Percentiles rank a stretch among this genome's conserved stretches.
Conservation (phyloP, 202 grass and related monocot genomes). For the Dendrocalamus latiflorus region DNA sequence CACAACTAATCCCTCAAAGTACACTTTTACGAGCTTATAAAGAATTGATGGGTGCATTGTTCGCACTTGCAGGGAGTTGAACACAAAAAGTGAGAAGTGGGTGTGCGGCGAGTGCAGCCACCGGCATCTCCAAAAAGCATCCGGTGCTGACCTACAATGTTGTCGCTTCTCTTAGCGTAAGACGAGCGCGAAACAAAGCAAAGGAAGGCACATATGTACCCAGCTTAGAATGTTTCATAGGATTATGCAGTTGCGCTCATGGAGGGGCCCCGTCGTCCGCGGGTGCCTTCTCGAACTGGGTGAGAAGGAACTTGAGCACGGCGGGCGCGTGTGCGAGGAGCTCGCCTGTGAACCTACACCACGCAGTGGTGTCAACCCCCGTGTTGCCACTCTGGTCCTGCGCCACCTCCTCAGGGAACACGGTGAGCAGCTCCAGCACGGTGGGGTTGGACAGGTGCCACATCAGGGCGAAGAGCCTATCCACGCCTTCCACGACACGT, state of each 20-base stretch:
- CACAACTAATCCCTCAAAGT: conserved; percentile 15
- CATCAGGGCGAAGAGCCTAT: conserved; percentile 65
- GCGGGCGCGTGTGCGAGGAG: conserved; percentile 58
- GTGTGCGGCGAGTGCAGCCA: conserved; percentile 34
- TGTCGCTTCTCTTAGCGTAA: conserved; percentile 7
- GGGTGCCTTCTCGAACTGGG: conserved; percentile 48
- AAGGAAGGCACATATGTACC: conserved; percentile 34
- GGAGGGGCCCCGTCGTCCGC: conserved; percentile 40
- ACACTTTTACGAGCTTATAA: conserved; percentile 4
- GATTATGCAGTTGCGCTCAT: conserved; percentile 63
- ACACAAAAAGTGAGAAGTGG: conserved; percentile 76
- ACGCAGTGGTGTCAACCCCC: conserved; percentile 41
- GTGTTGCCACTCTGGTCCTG: conserved; percentile 65
- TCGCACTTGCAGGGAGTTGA: conserved; percentile 86
- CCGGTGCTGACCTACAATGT: conserved; percentile 55
- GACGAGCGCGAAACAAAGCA: neutral
- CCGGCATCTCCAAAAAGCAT: conserved; percentile 68
- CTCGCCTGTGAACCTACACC: conserved; percentile 75
- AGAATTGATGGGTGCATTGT: conserved; percentile 5
- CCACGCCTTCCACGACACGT: conserved; percentile 48
- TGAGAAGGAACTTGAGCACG: conserved; percentile 70
- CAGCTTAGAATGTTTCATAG: conserved; percentile 86
- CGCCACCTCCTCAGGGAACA: conserved; percentile 74
- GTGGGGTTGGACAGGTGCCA: conserved; percentile 44
- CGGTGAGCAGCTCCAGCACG: conserved; percentile 69